Evolutionary conservation across 2,329 filamentous ascomycete species (phyloP).

Genomic region (Fusarium mangiferae): DNA sequence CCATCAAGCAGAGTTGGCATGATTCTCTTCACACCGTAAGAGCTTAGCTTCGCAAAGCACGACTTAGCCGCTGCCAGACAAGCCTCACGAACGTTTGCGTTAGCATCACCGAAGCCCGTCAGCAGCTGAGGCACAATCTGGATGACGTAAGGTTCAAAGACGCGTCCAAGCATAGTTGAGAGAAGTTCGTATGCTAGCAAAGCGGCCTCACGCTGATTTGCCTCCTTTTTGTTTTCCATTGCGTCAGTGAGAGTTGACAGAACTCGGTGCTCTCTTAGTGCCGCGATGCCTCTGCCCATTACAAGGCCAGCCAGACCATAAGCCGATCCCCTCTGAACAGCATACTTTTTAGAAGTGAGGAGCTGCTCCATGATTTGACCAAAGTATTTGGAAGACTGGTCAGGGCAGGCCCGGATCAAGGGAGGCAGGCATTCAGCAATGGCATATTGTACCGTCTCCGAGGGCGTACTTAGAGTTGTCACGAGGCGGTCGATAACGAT

Average conservation of each 20-base stretch:
- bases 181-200: constrained; percentile 92
- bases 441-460: constrained; percentile 95
- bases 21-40: constrained; percentile 94
- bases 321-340: constrained; percentile 89
- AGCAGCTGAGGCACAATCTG: constrained; percentile 93
- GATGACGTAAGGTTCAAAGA: constrained; percentile 97
- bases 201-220: constrained; percentile 87
- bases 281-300: constrained; percentile 83
- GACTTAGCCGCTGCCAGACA: constrained; percentile 94
- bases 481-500: constrained; percentile 88
- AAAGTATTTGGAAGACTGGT: constrained; percentile 83
- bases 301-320: constrained; percentile 94
- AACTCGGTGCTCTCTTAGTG: constrained; percentile 86
- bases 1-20: constrained; percentile 91
- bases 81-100: constrained; percentile 88
- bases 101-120: constrained; percentile 87
- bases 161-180: constrained; percentile 82
- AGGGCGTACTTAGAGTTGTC: constrained; percentile 89
- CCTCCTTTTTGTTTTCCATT: constrained; percentile 94
- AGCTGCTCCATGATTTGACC: constrained; percentile 83
- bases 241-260: constrained; percentile 83
- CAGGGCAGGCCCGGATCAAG: constrained; percentile 81
- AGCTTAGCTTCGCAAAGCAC: constrained; percentile 92
- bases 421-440: constrained; percentile 94
- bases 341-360: constrained; percentile 90